A percentile compares a stretch with the other conserved stretches of the same genome.
These are phyloP conservation scores for Pseudomicrostroma phylloplanum DNA, from an alignment of 1,284 basidiomycete genomes.

Conservation along the genomic window DNA sequence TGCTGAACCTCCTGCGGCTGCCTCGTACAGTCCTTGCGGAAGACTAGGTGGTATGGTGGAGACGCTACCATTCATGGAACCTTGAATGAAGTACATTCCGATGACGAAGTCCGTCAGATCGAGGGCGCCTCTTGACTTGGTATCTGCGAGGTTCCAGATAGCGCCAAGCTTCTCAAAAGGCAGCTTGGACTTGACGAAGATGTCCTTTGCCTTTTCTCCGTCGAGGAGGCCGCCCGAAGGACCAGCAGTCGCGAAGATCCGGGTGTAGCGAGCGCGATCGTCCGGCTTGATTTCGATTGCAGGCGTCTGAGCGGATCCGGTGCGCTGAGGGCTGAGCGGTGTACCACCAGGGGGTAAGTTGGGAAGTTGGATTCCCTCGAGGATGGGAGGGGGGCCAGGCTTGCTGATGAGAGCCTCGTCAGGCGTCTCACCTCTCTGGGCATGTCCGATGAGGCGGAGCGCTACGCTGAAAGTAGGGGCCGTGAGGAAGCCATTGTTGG, in stretches of 20 bases:
- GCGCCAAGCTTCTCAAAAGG: conserved; percentile 81
- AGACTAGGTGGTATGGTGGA: conserved; percentile 69
- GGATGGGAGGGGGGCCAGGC: conserved; percentile 69
- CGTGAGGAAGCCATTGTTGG: conserved; percentile 54
- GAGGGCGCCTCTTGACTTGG: conserved; percentile 79
- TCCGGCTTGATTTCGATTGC: conserved; percentile 40
- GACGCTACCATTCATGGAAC: conserved; percentile 70
- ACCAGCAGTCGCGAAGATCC: conserved; percentile 47
- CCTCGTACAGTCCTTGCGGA: conserved; percentile 86
- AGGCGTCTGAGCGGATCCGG: conserved; percentile 22
- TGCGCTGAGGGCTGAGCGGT: conserved; percentile 15
- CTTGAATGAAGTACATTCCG: conserved; percentile 88
- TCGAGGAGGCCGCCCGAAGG: conserved; percentile 42
- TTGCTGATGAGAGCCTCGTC: conserved; percentile 51
- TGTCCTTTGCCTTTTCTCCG: conserved; percentile 84
- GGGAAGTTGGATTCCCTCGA: conserved; percentile 65
- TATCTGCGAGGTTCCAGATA: conserved; percentile 95
- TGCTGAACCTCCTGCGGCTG: conserved; percentile 51
- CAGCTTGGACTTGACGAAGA: conserved; percentile 89
- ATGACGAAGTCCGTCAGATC: conserved; percentile 90
- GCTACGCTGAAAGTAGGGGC: conserved; percentile 63
- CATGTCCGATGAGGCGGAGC: conserved; percentile 81
- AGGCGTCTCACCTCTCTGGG: conserved; percentile 75
- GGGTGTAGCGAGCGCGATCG: conserved; percentile 47
- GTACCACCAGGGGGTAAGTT: conserved; percentile 14